Conservation (phyloP, 202 grass and related monocot species). For the Digitaria exilis region DNA sequence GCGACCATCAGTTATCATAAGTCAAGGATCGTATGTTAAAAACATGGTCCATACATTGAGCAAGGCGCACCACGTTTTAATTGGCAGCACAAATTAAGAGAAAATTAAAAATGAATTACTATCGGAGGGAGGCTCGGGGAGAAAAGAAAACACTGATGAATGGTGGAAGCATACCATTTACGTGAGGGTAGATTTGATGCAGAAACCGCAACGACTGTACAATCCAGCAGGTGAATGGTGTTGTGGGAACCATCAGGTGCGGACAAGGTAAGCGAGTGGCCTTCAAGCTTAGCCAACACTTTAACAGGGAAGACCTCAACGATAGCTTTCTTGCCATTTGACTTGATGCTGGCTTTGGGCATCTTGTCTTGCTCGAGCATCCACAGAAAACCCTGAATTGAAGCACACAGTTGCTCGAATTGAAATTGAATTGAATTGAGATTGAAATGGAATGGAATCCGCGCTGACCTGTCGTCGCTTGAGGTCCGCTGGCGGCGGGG, state of each 20-base stretch:
- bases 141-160: neutral
- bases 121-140: too few relatives aligned
- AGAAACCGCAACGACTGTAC: slow-evolving; percentile 65
- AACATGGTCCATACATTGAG: neutral
- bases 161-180: slow-evolving; percentile 55
- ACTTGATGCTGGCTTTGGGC: slow-evolving; percentile 43
- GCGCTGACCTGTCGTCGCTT: slow-evolving; percentile 2
- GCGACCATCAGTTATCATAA: too few relatives aligned
- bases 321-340: slow-evolving; percentile 54
- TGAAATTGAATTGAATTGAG: neutral
- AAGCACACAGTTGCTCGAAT: neutral
- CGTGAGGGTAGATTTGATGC: slow-evolving; percentile 62
- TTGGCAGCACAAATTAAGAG: too few relatives aligned
- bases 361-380: slow-evolving; percentile 67
- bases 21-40: neutral
- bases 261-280: slow-evolving; percentile 52
- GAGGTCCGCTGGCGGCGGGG: neutral
- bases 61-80: too few relatives aligned
- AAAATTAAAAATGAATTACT: too few relatives aligned
- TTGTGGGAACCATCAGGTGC: slow-evolving; percentile 43
- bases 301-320: slow-evolving; percentile 67
- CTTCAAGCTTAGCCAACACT: slow-evolving; percentile 59
- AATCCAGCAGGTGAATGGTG: slow-evolving; percentile 58
- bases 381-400: slow-evolving; percentile 73
- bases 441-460: neutral